Evolutionary conservation across 495 filamentous ascomycete genomes (phyloP).

Genomic region (Podospora anserina): DNA sequence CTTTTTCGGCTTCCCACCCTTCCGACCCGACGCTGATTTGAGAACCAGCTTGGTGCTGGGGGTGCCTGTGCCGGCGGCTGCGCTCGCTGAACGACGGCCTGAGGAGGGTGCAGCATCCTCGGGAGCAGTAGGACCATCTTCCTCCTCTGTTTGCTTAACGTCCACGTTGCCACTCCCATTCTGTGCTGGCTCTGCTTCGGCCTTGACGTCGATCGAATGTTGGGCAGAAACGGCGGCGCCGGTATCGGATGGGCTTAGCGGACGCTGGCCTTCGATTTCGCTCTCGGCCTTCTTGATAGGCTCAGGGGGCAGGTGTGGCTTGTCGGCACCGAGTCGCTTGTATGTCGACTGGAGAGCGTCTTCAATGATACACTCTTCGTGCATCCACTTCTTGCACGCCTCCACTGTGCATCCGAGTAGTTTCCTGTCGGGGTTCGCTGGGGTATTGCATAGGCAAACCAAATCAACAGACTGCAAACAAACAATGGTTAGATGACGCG

Average conservation of each 20-base stretch:
- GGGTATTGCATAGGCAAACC: constrained; percentile 59
- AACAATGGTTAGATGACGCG: neutral
- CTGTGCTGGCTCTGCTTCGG: constrained; percentile 26
- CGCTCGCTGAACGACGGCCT: constrained; percentile 19
- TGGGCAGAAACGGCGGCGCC: constrained; percentile 39
- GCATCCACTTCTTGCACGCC: constrained; percentile 61
- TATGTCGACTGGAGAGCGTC: constrained; percentile 48
- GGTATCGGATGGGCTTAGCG: constrained; percentile 44
- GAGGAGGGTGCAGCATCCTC: constrained; percentile 22
- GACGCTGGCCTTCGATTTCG: constrained; percentile 37
- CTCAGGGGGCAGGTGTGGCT: constrained; percentile 38
- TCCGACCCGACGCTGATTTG: constrained; percentile 21
- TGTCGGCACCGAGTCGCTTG: constrained; percentile 45
- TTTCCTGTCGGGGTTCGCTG: constrained; percentile 60
- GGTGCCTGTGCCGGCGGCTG: constrained; percentile 10
- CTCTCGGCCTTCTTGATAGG: constrained; percentile 38
- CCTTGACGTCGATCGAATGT: constrained; percentile 49
- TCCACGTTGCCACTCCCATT: constrained; percentile 35
- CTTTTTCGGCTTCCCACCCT: constrained; percentile 28
- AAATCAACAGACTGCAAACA: constrained; percentile 49
- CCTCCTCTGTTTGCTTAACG: constrained; percentile 28
- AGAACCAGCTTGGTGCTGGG: constrained; percentile 11
- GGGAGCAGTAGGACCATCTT: constrained; percentile 27
- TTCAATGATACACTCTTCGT: constrained; percentile 58
- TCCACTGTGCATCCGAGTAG: constrained; percentile 56